Evolutionary conservation across 495 filamentous ascomycete genomes (phyloP), one percentile per base, ranked within the genome.

Genomic region (Talaromyces proteolyticus): DNA sequence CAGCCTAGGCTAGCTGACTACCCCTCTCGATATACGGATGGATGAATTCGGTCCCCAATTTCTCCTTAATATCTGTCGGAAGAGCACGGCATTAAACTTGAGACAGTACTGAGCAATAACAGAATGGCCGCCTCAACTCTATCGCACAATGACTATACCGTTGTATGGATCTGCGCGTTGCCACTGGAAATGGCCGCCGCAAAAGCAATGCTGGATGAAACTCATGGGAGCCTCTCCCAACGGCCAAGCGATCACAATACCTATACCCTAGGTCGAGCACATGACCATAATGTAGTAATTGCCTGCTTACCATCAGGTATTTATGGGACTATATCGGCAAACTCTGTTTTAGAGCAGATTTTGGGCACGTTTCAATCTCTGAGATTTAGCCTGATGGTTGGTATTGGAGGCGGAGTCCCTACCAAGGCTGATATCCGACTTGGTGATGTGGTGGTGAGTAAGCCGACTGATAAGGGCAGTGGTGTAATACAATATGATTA

Each of bases 381-480:
- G 23, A 63, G 57, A 36, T 64, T 72, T 52, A 58, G 57, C 21
- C 53, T 77, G 20, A 66, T 75, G 56, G 71, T 77, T 17, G 73
- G 64, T 25, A 56, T 70, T 50, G 64, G 58, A 21, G 66, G 60
- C 22, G 64, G 64, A 34, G 67, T 62, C 21, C 61, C 65, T 23
- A 58, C 55, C 47, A 57, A 51, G 44, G 46, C 57, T 25, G 66
- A 75, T 49, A 59, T 70, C 38, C 60, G 61, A 37, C 62, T 75
- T 8, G 72, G 73, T 21, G 71, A 74, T 57, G 60, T 76, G 11
- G 69, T 75, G 2, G 63, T 77, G 41, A 66, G 70, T 56, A 50
- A 60, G 21, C 63, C 67, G 6, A 53, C 25, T n/a, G 52, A 46
- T 12, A 56, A 26, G 6, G 55, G 49, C 49, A 57, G 59, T 29